Evolutionary conservation across 176 grass and related monocot species (phyloP).

Genomic region (Tuctoria greenei): DNA sequence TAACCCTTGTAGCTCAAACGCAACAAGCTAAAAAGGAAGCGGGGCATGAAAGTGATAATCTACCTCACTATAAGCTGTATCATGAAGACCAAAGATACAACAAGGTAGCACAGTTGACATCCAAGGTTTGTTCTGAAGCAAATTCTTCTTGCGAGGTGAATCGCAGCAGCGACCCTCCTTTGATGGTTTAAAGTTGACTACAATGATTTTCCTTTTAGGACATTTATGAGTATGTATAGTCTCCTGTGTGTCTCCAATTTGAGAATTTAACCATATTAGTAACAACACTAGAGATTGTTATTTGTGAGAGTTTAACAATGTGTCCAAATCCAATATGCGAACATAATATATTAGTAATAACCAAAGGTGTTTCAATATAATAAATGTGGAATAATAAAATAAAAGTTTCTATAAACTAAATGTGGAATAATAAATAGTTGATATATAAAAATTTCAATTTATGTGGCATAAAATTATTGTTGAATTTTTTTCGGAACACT

Average conservation of each 20-base stretch:
- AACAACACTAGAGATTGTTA: not conserved
- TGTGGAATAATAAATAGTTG: not conserved
- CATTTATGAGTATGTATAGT: constrained; percentile 72
- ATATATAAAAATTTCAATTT: not conserved
- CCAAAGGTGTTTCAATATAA: not conserved
- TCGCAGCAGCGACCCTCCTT: not conserved
- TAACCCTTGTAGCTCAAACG: too few relatives aligned
- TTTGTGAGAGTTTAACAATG: not conserved
- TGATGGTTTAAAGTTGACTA: constrained; percentile 29
- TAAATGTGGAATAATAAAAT: not conserved
- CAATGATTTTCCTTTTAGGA: constrained; percentile 14
- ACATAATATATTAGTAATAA: not conserved
- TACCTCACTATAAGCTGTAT: constrained; percentile 85
- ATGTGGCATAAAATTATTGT: too few relatives aligned
- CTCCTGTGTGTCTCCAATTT: constrained; percentile 40
- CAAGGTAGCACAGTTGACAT: constrained; percentile 63
- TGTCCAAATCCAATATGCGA: not conserved
- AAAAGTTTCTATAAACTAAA: not conserved
- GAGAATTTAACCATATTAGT: not conserved
- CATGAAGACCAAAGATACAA: constrained; percentile 74
- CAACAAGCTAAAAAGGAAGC: not conserved
- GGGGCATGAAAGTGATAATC: not conserved
- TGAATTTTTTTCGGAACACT: not conserved
- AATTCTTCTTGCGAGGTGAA: constrained; percentile 40
- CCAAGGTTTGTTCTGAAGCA: constrained; percentile 68